These are phyloP conservation scores for Candida maltosa DNA, from an alignment of 805 yeast genomes.

Conservation along the genomic window DNA sequence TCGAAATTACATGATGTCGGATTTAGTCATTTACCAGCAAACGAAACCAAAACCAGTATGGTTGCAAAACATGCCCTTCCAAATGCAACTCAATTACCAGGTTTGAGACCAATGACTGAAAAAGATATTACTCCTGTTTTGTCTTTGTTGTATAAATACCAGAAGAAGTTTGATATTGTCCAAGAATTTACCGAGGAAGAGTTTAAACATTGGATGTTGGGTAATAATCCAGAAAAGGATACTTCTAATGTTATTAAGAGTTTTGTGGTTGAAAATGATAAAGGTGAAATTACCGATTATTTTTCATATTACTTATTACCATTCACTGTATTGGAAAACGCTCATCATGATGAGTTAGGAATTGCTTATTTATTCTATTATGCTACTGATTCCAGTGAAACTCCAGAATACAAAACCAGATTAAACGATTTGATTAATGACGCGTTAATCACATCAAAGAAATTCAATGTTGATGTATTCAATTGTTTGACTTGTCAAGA, in stretches of 20 bases:
- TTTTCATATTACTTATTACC: constrained; percentile 88
- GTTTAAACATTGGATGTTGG: constrained; percentile 77
- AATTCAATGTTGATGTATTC: constrained; percentile 77
- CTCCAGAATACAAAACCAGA: constrained; percentile 50
- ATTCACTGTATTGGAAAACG: constrained; percentile 71
- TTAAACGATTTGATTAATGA: constrained; percentile 63
- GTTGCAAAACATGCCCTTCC: constrained; percentile 60
- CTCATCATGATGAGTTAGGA: constrained; percentile 62
- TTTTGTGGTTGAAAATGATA: constrained; percentile 68
- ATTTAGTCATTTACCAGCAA: constrained; percentile 74
- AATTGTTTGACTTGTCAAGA: constrained; percentile 92
- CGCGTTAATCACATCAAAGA: constrained; percentile 72
- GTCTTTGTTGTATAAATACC: constrained; percentile 58
- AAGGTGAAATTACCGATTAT: constrained; percentile 78
- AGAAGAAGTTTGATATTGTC: constrained; percentile 65
- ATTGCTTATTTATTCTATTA: constrained; percentile 90
- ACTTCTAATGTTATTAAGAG: constrained; percentile 62
- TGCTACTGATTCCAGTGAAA: constrained; percentile 66
- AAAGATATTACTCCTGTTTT: constrained; percentile 66
- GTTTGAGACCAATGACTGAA: constrained; percentile 54
- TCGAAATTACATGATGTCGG: constrained; percentile 84
- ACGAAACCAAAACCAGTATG: constrained; percentile 65
- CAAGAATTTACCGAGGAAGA: constrained; percentile 71
- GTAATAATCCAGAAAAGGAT: constrained; percentile 22
- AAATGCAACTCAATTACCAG: constrained; percentile 42